Evolutionary conservation across 202 grass and related monocot genomes (phyloP).

Genomic region (Elaeis oleifera): DNA sequence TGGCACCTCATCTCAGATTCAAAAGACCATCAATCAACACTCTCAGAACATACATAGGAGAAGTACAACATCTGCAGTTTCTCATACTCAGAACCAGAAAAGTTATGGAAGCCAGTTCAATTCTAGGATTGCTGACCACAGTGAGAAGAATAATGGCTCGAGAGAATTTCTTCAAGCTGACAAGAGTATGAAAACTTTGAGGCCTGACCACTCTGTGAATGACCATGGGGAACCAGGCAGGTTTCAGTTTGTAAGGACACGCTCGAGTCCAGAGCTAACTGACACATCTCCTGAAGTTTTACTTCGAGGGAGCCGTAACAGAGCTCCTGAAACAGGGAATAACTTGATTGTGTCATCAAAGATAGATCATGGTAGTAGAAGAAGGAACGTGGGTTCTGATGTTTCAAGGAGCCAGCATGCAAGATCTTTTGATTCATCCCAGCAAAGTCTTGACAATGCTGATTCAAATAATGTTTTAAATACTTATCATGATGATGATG

Average conservation of each 20-base stretch:
- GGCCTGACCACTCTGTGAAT: constrained; percentile 1
- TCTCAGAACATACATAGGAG: no score
- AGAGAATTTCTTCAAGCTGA: background rate
- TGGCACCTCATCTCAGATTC: no score
- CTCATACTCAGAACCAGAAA: background rate
- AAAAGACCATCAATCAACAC: no score
- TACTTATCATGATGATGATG: background rate
- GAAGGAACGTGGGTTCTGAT: background rate
- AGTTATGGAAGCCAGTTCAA: background rate
- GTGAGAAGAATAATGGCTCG: background rate
- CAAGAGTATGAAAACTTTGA: constrained; percentile 3
- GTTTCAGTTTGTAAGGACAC: constrained; percentile 10
- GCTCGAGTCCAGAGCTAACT: constrained; percentile 11
- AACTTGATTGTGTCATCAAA: background rate
- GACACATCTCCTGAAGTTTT: constrained; percentile 1
- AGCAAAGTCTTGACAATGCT: background rate
- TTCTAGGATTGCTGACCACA: background rate
- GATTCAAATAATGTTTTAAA: constrained; percentile 4
- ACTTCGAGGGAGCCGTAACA: background rate
- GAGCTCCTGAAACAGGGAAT: background rate
- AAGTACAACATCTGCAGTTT: background rate
- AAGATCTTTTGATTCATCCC: constrained; percentile 12
- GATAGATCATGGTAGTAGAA: background rate
- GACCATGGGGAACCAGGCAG: background rate
- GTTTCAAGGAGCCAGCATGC: background rate